Conservation (phyloP, 75 land plant genomes). For the Pseudotsuga menziesii region DNA sequence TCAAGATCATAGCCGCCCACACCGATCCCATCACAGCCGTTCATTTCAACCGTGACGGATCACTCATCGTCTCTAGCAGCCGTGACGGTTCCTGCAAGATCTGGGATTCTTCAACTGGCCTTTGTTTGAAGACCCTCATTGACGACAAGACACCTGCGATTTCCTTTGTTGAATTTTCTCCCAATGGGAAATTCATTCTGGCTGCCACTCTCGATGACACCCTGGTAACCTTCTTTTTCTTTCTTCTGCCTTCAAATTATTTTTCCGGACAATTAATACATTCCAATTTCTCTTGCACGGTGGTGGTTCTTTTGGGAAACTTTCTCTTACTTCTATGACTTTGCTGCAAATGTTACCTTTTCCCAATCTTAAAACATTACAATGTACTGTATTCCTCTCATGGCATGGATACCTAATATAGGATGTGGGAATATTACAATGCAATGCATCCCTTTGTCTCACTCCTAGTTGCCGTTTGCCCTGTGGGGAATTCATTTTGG, state of each 20-base stretch:
- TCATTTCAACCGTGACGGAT: conserved; percentile 71
- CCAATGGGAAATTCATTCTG: conserved; percentile 90
- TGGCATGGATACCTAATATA: neutral
- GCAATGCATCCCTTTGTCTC: too few species aligned
- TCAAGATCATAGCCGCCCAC: conserved; percentile 77
- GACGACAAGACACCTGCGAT: conserved; percentile 88
- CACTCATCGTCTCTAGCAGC: conserved; percentile 85
- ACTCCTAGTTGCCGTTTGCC: too few species aligned
- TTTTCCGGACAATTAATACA: neutral
- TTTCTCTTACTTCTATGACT: neutral
- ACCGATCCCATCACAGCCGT: conserved; percentile 90
- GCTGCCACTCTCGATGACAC: conserved; percentile 84
- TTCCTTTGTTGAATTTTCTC: conserved; percentile 90
- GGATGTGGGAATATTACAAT: too few species aligned
- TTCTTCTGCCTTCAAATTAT: neutral
- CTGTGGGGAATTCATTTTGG: too few species aligned
- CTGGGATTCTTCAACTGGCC: conserved; percentile 81
- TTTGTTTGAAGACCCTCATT: conserved; percentile 84
- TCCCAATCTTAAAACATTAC: neutral
- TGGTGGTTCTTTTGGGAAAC: neutral
- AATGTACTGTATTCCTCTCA: neutral
- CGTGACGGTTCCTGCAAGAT: conserved; percentile 87
- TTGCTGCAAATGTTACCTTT: neutral
- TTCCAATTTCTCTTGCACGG: neutral
- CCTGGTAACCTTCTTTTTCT: conserved; percentile 41